Percentiles rank a stretch among this genome's conserved stretches.
Conservation (phyloP, 345 rosid genomes). For the Aegle marmelos region DNA sequence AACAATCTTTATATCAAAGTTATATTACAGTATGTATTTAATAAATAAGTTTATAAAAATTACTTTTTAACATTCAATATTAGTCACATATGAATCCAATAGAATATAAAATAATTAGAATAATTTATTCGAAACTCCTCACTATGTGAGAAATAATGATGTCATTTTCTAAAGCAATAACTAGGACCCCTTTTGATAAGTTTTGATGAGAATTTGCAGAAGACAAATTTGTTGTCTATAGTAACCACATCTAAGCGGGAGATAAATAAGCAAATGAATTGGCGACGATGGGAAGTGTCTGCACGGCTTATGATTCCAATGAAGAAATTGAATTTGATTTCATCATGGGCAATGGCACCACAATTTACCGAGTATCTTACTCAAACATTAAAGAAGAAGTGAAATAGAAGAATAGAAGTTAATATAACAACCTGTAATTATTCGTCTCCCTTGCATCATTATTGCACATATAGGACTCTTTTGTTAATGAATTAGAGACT, state of each 20-base stretch:
- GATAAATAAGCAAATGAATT: slow-evolving; percentile 38
- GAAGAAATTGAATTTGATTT: slow-evolving; percentile 28
- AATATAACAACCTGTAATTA: slow-evolving; percentile 10
- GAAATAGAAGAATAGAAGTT: slow-evolving; percentile 3
- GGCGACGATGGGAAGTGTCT: slow-evolving; percentile 27
- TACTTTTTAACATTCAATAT: no score
- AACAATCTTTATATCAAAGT: no score
- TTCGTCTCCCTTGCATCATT: slow-evolving; percentile 11
- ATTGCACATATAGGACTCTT: neutral
- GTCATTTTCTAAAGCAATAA: slow-evolving; percentile 33
- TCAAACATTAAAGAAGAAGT: slow-evolving; percentile 15
- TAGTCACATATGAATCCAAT: no score
- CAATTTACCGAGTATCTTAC: slow-evolving; percentile 2
- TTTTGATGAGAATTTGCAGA: slow-evolving; percentile 33
- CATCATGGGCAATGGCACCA: neutral
- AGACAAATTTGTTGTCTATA: slow-evolving; percentile 33
- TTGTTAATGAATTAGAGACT: no score
- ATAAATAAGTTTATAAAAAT: no score
- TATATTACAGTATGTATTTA: no score
- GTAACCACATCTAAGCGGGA: slow-evolving; percentile 6
- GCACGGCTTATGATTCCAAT: slow-evolving; percentile 37
- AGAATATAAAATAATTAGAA: no score
- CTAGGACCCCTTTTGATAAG: slow-evolving; percentile 14
- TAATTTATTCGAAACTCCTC: no score
- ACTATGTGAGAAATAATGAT: slow-evolving; percentile 30